phyloP scores from a whole-genome alignment of 331 rosid species.

The Phaseolus coccineus region DNA sequence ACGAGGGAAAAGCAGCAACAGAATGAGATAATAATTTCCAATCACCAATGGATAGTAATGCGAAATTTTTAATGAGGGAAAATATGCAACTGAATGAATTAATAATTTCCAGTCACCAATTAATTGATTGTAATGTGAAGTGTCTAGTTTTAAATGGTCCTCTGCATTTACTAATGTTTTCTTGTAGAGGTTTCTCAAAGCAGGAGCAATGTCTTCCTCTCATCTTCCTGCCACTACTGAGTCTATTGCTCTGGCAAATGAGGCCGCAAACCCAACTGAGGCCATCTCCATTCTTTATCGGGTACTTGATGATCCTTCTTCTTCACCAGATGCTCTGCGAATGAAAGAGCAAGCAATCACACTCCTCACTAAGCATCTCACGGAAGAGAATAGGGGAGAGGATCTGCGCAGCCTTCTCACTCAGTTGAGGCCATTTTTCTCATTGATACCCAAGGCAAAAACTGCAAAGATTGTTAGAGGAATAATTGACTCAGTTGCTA shows the following conservation, averaged over 20 bases:
- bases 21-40: constrained; percentile 14
- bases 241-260: constrained; percentile 70
- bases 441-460: constrained; percentile 89
- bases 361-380: constrained; percentile 75
- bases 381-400: constrained; percentile 86
- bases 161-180: constrained; percentile 35
- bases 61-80: neutral
- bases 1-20: neutral
- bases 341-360: constrained; percentile 88
- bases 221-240: constrained; percentile 84
- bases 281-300: constrained; percentile 80
- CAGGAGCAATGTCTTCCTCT: constrained; percentile 67
- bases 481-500: constrained; percentile 85
- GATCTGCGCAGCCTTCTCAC: constrained; percentile 91
- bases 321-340: constrained; percentile 84
- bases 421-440: constrained; percentile 91
- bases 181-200: constrained; percentile 57
- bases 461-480: constrained; percentile 95
- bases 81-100: neutral
- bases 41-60: neutral
- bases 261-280: constrained; percentile 72
- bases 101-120: neutral
- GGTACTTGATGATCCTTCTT: constrained; percentile 79
- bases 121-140: neutral
- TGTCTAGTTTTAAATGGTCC: constrained; percentile 5